phyloP scores from a whole-genome alignment of 768 basidiomycete genomes.

The Lactarius vividus region DNA sequence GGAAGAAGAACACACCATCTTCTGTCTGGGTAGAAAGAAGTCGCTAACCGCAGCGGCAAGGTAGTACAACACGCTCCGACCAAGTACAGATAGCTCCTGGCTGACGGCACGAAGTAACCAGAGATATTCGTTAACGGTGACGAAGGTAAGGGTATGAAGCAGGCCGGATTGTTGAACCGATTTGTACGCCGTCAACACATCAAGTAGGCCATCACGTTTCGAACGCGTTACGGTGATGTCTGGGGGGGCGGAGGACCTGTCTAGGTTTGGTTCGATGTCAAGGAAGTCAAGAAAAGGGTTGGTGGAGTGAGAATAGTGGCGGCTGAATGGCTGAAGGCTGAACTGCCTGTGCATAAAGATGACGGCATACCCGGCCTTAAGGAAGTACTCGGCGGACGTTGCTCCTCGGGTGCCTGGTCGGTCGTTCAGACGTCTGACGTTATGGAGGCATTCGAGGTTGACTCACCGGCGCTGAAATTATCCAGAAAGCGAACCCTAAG shows the following conservation, averaged over 20 bases:
- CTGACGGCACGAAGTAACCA: slow-evolving; percentile 85
- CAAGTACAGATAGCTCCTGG: slow-evolving; percentile 68
- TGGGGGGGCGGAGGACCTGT: slow-evolving; percentile 32
- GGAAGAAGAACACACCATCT: slow-evolving; percentile 59
- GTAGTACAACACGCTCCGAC: slow-evolving; percentile 84
- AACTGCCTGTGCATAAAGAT: slow-evolving; percentile 99
- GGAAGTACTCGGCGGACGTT: slow-evolving; percentile 97
- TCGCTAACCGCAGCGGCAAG: slow-evolving; percentile 98
- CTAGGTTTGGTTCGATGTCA: slow-evolving; percentile 48
- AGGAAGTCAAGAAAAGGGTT: slow-evolving; percentile 98
- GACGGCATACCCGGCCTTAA: slow-evolving; percentile 91
- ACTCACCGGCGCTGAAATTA: slow-evolving; percentile 94
- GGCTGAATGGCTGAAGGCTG: slow-evolving; percentile 94
- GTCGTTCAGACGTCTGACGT: slow-evolving; percentile 11
- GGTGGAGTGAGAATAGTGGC: slow-evolving; percentile 97
- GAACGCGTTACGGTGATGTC: slow-evolving; percentile 64
- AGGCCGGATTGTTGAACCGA: slow-evolving; percentile 68
- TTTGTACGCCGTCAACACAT: slow-evolving; percentile 79
- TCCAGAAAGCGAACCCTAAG: slow-evolving; percentile 95
- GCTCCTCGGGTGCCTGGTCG: slow-evolving; percentile 86
- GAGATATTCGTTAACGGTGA: slow-evolving; percentile 94
- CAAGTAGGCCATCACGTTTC: slow-evolving; percentile 62
- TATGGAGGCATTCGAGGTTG: background rate
- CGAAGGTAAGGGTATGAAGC: slow-evolving; percentile 84
- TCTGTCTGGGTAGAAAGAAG: slow-evolving; percentile 91